A percentile compares a stretch with the other conserved stretches of the same genome.
phyloP scores from a whole-genome alignment of 148 eudicot species.

The Fagopyrum esculentum region DNA sequence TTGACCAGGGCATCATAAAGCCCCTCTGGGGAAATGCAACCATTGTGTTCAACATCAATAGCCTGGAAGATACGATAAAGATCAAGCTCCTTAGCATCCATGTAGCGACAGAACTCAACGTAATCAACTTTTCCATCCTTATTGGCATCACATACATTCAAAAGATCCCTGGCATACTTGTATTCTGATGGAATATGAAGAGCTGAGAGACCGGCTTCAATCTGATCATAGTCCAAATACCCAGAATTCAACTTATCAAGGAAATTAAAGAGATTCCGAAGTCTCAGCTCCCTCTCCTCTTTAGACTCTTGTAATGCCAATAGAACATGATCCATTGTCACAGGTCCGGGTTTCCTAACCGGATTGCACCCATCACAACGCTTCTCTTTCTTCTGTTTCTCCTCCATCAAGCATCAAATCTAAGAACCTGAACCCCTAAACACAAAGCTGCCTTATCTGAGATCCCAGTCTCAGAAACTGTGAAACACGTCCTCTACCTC shows the following conservation, averaged over 20 bases:
- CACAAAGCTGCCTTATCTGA: not conserved
- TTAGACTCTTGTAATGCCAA: conserved; percentile 70
- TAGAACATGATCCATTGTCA: conserved; percentile 77
- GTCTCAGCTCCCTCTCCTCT: conserved; percentile 73
- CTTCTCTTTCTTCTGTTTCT: conserved; percentile 22
- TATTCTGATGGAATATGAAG: conserved; percentile 79
- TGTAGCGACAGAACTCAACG: conserved; percentile 77
- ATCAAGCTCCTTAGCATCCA: conserved; percentile 97
- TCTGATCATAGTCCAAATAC: conserved; percentile 55
- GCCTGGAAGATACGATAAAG: conserved; percentile 87
- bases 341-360: conserved; percentile 61
- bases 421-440: not conserved
- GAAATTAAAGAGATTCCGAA: conserved; percentile 58
- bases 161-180: conserved; percentile 84
- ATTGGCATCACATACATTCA: conserved; percentile 74
- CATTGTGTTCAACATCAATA: conserved; percentile 96
- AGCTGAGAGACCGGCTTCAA: conserved; percentile 68
- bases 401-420: conserved; percentile 23
- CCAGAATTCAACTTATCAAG: conserved; percentile 61
- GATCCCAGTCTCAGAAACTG: conserved; percentile 6
- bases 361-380: conserved; percentile 51
- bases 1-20: conserved; percentile 91
- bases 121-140: conserved; percentile 86
- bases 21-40: conserved; percentile 93
- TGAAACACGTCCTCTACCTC: conserved; percentile 17